Evolutionary conservation across 1,139 yeast species (phyloP).

Genomic region (Yamadazyma aaseri): DNA sequence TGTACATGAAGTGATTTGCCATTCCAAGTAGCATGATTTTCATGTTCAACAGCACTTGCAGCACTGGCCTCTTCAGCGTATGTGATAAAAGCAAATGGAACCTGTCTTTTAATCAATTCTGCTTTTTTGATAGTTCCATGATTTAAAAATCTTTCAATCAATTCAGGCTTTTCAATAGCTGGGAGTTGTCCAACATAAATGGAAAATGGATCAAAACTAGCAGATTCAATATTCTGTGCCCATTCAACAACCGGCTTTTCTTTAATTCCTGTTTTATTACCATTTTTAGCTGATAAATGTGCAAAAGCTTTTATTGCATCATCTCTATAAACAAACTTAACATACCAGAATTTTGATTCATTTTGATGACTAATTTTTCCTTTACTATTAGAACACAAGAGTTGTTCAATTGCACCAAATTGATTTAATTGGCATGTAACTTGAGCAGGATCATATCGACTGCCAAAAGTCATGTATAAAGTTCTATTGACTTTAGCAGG

Average conservation of each 20-base stretch:
- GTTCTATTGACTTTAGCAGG: conserved; percentile 91
- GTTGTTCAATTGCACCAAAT: conserved; percentile 75
- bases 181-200: conserved; percentile 75
- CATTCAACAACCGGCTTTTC: conserved; percentile 55
- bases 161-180: conserved; percentile 50
- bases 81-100: conserved; percentile 71
- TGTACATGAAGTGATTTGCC: conserved; percentile 82
- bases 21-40: conserved; percentile 73
- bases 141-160: conserved; percentile 55
- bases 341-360: conserved; percentile 53
- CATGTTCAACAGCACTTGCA: conserved; percentile 77
- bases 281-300: conserved; percentile 51
- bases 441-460: conserved; percentile 22
- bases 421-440: conserved; percentile 40
- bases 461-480: conserved; percentile 49
- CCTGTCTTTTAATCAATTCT: conserved; percentile 44
- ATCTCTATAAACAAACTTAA: conserved; percentile 79
- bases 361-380: conserved; percentile 25
- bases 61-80: conserved; percentile 69
- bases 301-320: conserved; percentile 91
- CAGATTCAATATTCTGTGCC: conserved; percentile 75
- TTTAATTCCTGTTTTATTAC: conserved; percentile 25
- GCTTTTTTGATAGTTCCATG: conserved; percentile 66
- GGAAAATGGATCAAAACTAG: conserved; percentile 60
- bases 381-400: conserved; percentile 49